Evolutionary conservation across 2,329 filamentous ascomycete species (phyloP).

Genomic region (Fusarium luffae): DNA sequence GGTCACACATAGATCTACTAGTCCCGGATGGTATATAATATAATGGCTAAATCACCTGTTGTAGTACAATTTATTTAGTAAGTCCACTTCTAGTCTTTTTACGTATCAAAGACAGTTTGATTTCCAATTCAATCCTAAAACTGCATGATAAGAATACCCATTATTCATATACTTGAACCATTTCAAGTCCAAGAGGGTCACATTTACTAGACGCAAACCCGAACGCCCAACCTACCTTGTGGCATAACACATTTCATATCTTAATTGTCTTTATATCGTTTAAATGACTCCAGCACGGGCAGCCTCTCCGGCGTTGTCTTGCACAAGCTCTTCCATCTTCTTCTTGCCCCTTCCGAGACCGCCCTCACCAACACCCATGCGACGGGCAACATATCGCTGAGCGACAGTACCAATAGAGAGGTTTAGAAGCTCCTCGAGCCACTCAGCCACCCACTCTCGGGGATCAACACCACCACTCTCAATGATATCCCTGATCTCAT

Average conservation of each 20-base stretch:
- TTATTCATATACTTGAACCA: slow-evolving; percentile 32
- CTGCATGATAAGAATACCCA: slow-evolving; percentile 15
- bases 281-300: slow-evolving; percentile 68
- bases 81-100: not conserved
- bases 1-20: slow-evolving; percentile 13
- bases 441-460: slow-evolving; percentile 96
- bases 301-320: slow-evolving; percentile 68
- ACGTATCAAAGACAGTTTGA: slow-evolving; percentile 21
- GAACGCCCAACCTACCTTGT: slow-evolving; percentile 42
- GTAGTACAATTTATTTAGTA: not conserved
- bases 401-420: slow-evolving; percentile 87
- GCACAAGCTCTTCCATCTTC: slow-evolving; percentile 65
- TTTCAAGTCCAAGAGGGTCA: slow-evolving; percentile 24
- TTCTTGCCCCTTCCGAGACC: slow-evolving; percentile 71
- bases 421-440: slow-evolving; percentile 88
- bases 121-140: slow-evolving; percentile 16
- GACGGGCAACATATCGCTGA: slow-evolving; percentile 91
- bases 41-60: not conserved
- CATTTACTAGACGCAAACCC: slow-evolving; percentile 33
- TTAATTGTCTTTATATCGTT: slow-evolving; percentile 13
- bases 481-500: slow-evolving; percentile 89
- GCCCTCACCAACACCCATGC: slow-evolving; percentile 96
- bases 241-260: slow-evolving; percentile 21
- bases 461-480: slow-evolving; percentile 82
- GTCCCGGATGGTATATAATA: not conserved